Conservation (phyloP, 1,139 yeast genomes). For the Geotrichum cucujoidarum region DNA sequence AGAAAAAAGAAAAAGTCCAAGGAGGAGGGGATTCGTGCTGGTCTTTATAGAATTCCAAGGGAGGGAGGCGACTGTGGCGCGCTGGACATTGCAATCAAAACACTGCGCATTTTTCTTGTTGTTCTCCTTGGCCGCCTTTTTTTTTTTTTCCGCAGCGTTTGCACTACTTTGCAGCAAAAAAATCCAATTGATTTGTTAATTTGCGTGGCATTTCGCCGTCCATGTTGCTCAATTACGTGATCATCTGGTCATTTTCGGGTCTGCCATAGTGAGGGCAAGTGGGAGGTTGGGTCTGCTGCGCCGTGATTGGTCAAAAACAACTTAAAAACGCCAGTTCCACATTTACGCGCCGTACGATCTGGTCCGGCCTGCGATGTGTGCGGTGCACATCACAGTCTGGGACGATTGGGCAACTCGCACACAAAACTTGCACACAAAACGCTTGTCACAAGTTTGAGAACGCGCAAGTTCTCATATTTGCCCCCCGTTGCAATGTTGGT, state of each 20-base stretch:
- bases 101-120: too few relatives aligned
- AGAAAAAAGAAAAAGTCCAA: conserved; percentile 19
- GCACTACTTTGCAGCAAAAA: too few relatives aligned
- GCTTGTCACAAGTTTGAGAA: too few relatives aligned
- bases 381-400: conserved; percentile 8
- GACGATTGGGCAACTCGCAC: neutral
- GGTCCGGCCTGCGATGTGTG: conserved; percentile 17
- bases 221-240: neutral
- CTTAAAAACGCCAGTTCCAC: conserved; percentile 17
- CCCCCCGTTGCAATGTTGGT: too few relatives aligned
- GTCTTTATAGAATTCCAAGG: neutral
- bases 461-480: too few relatives aligned
- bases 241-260: neutral
- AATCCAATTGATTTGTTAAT: too few relatives aligned
- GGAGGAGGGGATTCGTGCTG: neutral
- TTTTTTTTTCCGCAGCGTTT: too few relatives aligned
- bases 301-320: conserved; percentile 18
- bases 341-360: conserved; percentile 16
- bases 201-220: too few relatives aligned
- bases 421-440: too few relatives aligned
- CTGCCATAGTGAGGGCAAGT: neutral
- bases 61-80: too few relatives aligned
- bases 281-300: neutral
- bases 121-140: too few relatives aligned
- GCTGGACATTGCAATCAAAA: too few relatives aligned